Evolutionary conservation across 306 rosid genomes (phyloP), one percentile per base, ranked within the genome.

Genomic region (Lathyrus aphaca): DNA sequence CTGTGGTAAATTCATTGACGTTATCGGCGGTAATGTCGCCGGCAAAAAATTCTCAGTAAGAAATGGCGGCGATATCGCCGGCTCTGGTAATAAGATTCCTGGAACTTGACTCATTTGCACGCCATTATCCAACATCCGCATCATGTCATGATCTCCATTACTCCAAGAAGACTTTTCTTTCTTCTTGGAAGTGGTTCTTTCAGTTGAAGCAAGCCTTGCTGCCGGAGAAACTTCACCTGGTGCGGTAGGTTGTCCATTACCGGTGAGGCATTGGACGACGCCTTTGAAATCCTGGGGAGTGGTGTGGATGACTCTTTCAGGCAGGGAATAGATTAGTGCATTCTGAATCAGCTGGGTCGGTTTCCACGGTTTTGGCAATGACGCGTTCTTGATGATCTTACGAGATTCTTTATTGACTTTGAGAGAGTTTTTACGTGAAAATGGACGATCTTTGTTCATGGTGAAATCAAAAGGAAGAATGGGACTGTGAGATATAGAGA

Each of bases 181-280:
- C 10, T 83, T 81, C 0, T 86, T 37, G 0, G 83, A 86, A 51
- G 85, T 85, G 0, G 87, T 83, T 61, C 79, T 86, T 55, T 89
- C 90, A 5, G 86, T 83, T 7, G 96, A 80, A 23, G 95, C 96
- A 8, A 87, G 32, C 49, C 88, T 82, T 5, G 89, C 94, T 8
- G 94, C 97, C 14, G 95, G 96, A 1, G 89, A 91, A 4, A 85
- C 65, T 19, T 77, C 81, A 6, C 81, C 88, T 12, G 68, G 43
- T 44, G 66, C 61, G 29, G 76, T 30, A 2, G 75, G 6, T 1
- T 60, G 61, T 4, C 39, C 67, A 0, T 78, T 63, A 0, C 98
- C 98, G 35, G 98, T 89, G 67, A 89, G 98, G 59, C 95, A 87
- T 74, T 89, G 96, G 37, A 87, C 95, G 3, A 89, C 6, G 81